Conservation (phyloP, 768 basidiomycete genomes). For the Suillus luteus region DNA sequence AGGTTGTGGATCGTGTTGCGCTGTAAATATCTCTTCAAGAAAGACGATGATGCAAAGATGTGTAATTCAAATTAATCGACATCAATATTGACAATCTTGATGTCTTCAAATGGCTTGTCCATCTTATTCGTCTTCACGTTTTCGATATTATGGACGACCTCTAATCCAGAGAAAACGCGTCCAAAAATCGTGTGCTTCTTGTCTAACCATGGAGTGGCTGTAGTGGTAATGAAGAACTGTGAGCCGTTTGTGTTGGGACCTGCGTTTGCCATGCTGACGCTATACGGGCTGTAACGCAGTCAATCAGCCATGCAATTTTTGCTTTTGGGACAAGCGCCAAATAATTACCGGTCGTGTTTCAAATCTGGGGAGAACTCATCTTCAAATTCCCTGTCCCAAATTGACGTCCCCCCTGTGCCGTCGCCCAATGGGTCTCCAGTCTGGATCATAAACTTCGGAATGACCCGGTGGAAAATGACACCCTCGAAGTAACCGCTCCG, state of each 20-base stretch:
- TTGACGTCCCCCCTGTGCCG: slow-evolving; percentile 88
- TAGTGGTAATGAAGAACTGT: slow-evolving; percentile 98
- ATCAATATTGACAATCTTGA: slow-evolving; percentile 83
- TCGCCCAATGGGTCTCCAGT: slow-evolving; percentile 95
- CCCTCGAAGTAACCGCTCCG: slow-evolving; percentile 90
- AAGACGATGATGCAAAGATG: slow-evolving; percentile 7
- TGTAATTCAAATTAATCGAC: slow-evolving; percentile 50
- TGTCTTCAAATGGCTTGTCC: slow-evolving; percentile 92
- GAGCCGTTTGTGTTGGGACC: slow-evolving; percentile 91
- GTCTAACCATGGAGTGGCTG: slow-evolving; percentile 91
- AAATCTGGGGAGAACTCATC: slow-evolving; percentile 91
- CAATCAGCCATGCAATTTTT: neutral
- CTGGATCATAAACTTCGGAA: slow-evolving; percentile 98
- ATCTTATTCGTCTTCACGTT: slow-evolving; percentile 82
- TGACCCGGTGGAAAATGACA: slow-evolving; percentile 95
- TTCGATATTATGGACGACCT: slow-evolving; percentile 90
- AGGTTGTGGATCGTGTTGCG: slow-evolving; percentile 49
- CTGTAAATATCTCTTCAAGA: slow-evolving; percentile 34
- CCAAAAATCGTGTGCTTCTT: slow-evolving; percentile 94
- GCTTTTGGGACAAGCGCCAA: neutral
- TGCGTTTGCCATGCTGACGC: slow-evolving; percentile 93
- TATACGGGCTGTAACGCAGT: slow-evolving; percentile 71
- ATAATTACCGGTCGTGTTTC: slow-evolving; percentile 81
- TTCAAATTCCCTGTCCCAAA: slow-evolving; percentile 90
- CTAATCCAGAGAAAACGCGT: slow-evolving; percentile 81